Conservation (phyloP, 2,329 filamentous ascomycete species). For the Alternaria triticimaculans region DNA sequence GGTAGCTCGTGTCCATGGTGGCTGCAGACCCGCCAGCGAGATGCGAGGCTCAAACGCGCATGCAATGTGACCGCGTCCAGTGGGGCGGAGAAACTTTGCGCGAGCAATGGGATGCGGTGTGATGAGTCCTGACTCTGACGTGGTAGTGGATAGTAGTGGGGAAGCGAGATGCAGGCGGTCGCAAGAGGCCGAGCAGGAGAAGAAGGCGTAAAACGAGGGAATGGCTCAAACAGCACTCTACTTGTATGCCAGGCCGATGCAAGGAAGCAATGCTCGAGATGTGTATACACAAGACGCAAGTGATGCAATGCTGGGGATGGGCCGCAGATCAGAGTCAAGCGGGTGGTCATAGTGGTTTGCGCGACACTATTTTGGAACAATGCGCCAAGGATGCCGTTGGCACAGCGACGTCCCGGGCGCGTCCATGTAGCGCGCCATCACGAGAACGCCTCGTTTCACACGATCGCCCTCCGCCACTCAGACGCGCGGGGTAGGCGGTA, state of each 20-base stretch:
- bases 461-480: conserved; percentile 28
- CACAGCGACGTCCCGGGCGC: conserved; percentile 23
- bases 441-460: conserved; percentile 32
- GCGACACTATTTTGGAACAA: conserved; percentile 27
- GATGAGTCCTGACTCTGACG: background rate
- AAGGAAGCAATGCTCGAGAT: background rate
- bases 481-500: conserved; percentile 10
- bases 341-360: conserved; percentile 24
- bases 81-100: conserved; percentile 8
- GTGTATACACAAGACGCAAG: conserved; percentile 18
- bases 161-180: conserved; percentile 16
- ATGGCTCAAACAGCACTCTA: conserved; percentile 3
- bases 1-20: conserved; percentile 85
- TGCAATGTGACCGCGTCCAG: conserved; percentile 32
- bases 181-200: conserved; percentile 1
- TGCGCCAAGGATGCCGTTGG: background rate
- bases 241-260: background rate
- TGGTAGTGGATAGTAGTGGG: conserved; percentile 10
- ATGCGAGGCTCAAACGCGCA: conserved; percentile 38
- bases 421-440: conserved; percentile 21
- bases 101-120: conserved; percentile 6
- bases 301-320: conserved; percentile 37
- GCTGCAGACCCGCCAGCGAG: conserved; percentile 44
- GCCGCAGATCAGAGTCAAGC: conserved; percentile 21
- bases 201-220: conserved; percentile 14